Evolutionary conservation across 805 yeast species (phyloP), one percentile per base, ranked within the genome.

Genomic region (Yamadazyma akitaensis): DNA sequence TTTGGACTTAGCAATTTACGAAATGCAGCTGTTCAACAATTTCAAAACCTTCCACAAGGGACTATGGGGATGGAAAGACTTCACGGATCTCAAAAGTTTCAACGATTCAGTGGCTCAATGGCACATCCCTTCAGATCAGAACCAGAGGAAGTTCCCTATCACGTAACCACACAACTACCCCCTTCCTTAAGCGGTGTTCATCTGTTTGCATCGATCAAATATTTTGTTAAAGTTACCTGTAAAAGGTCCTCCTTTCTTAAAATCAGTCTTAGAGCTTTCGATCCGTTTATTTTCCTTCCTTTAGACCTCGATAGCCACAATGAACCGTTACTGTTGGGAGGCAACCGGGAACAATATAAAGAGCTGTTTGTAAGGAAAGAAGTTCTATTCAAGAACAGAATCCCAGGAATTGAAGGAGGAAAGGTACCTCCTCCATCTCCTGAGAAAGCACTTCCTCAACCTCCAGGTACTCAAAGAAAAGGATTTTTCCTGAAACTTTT

Each of bases 181-280:
- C 73, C 73, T 1, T 62, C 71, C 2, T 49, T 66, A n/a, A 51
- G 57, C 25, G 68, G 59, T 18, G 57, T 54, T 54, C 67, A 64
- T 12, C 59, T 63, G 32, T 59, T 56, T 56, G 79, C 77, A 7
- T 56, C 60, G 10, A 61, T 80, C 42, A 67, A 71, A 46, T 82
- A 82, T 57, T 82, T 75, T 56, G 70, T 83, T 45, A 82, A 82
- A 60, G 85, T 73, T 9, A 82, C 87, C 0, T 81, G 82, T 36
- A 77, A 76, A 47, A 58, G 82, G 39, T 62, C 82, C 1, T 70
- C 81, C 2, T 55, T 80, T 28, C 64, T 79, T 46, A 73, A 74
- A 45, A 42, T 69, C 24, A 82, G 80, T 49, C 55, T 74, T 28
- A 64, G 86, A 33, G 59, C 72, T 10, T 58, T 57, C 40, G 72